Conservation (phyloP, 1,139 yeast genomes). For the Arxiozyma slooffiae region DNA sequence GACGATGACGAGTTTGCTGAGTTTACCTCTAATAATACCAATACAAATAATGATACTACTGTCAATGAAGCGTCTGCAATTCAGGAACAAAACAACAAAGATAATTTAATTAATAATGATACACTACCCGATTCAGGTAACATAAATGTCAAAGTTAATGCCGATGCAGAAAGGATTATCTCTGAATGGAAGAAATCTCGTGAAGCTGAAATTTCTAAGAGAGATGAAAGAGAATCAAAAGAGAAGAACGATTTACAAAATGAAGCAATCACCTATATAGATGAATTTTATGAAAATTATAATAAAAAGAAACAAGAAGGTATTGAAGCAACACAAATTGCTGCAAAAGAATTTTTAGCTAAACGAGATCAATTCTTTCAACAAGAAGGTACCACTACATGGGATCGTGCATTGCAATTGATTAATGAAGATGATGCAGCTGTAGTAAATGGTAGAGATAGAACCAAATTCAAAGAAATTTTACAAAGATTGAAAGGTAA, state of each 20-base stretch:
- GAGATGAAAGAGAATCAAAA: constrained; percentile 63
- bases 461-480: constrained; percentile 60
- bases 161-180: constrained; percentile 18
- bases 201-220: constrained; percentile 67
- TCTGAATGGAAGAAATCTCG: constrained; percentile 80
- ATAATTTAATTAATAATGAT: constrained; percentile 10
- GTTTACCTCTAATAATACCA: constrained; percentile 14
- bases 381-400: constrained; percentile 59
- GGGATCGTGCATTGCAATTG: constrained; percentile 69
- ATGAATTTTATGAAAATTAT: constrained; percentile 90
- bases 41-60: constrained; percentile 7
- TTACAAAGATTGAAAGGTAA: constrained; percentile 59
- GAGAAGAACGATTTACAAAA: constrained; percentile 61
- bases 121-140: constrained; percentile 7
- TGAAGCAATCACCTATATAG: constrained; percentile 79
- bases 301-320: constrained; percentile 73
- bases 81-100: constrained; percentile 10
- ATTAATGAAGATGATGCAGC: constrained; percentile 38
- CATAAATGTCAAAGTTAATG: constrained; percentile 1
- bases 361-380: constrained; percentile 70
- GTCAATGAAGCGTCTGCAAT: constrained; percentile 6
- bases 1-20: constrained; percentile 35
- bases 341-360: constrained; percentile 62
- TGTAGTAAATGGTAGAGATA: constrained; percentile 47
- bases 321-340: constrained; percentile 52